Evolutionary conservation across 257 asterid genomes (phyloP).

Genomic region (Leonotis leonurus): DNA sequence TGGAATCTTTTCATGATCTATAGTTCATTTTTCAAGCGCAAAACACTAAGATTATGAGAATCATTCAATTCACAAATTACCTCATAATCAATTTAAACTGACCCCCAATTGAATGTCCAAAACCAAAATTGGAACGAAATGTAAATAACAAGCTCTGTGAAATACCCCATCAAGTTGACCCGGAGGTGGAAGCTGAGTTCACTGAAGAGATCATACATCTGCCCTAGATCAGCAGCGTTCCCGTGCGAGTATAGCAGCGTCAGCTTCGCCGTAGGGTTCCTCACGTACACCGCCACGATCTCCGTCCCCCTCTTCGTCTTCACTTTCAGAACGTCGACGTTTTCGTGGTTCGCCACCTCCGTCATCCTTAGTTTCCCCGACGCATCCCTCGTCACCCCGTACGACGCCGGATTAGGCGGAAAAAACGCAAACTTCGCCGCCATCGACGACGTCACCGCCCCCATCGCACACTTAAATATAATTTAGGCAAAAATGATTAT

Average conservation of each 20-base stretch:
- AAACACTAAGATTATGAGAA: too few relatives aligned
- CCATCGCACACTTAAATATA: conserved; percentile 43
- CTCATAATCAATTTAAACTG: neutral
- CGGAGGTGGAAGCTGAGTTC: conserved; percentile 86
- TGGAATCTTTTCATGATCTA: conserved; percentile 12
- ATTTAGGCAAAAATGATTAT: neutral
- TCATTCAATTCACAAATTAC: neutral
- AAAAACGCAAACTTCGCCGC: conserved; percentile 93
- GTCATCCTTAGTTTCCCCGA: conserved; percentile 72
- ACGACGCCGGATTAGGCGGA: conserved; percentile 90
- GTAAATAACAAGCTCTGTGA: neutral
- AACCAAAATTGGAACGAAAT: neutral
- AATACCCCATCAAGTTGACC: conserved; percentile 89
- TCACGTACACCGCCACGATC: conserved; percentile 72
- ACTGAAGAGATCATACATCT: conserved; percentile 79
- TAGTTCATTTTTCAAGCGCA: conserved; percentile 1
- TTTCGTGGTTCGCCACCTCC: conserved; percentile 68
- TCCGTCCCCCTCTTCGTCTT: conserved; percentile 69
- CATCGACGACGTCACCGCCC: conserved; percentile 86
- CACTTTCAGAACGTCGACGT: conserved; percentile 75
- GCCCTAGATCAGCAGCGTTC: conserved; percentile 98
- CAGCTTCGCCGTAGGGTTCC: conserved; percentile 68
- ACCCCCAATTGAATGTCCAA: neutral
- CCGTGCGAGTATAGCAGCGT: conserved; percentile 90
- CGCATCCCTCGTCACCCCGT: conserved; percentile 44